Percentiles rank a stretch among this genome's conserved stretches.
Evolutionary conservation across 2,329 filamentous ascomycete species (phyloP).

Genomic region (Claviceps humidiphila): DNA sequence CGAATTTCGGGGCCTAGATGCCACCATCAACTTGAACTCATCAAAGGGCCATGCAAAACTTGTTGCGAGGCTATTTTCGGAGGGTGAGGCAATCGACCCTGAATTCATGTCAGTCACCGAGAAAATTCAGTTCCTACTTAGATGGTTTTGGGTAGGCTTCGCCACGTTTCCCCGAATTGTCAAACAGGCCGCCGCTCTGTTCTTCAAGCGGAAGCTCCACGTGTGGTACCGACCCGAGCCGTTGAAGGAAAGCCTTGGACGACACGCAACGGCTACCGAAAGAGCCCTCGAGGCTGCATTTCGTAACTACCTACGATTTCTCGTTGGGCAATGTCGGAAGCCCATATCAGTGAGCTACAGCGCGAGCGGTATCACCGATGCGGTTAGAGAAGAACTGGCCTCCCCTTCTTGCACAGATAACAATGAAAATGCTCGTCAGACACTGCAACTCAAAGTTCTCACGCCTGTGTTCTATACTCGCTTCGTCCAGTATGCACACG

Average conservation of each 20-base stretch:
- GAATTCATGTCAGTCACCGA: constrained; percentile 25
- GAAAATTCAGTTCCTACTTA: constrained; percentile 32
- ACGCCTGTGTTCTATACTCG: constrained; percentile 56
- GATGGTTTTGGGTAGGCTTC: constrained; percentile 57
- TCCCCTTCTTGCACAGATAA: constrained; percentile 17
- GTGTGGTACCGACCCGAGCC: constrained; percentile 56
- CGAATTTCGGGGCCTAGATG: constrained; percentile 34
- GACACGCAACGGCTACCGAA: constrained; percentile 39
- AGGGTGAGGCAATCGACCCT: constrained; percentile 36
- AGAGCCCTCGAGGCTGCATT: constrained; percentile 31
- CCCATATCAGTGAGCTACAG: constrained; percentile 39
- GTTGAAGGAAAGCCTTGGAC: constrained; percentile 38
- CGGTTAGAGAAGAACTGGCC: constrained; percentile 23
- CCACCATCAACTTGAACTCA: constrained; percentile 46
- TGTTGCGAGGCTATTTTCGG: constrained; percentile 45
- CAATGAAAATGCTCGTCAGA: constrained; percentile 12
- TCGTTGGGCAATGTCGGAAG: constrained; percentile 33
- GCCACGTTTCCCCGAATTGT: constrained; percentile 53
- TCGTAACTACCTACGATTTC: constrained; percentile 30
- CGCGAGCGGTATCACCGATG: constrained; percentile 32
- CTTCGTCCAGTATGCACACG: constrained; percentile 49
- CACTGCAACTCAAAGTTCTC: constrained; percentile 43
- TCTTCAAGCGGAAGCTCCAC: constrained; percentile 41
- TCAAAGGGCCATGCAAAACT: constrained; percentile 49
- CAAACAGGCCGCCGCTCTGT: constrained; percentile 44